Conservation (phyloP, 441 rosid genomes). For the Aleurites moluccanus region DNA sequence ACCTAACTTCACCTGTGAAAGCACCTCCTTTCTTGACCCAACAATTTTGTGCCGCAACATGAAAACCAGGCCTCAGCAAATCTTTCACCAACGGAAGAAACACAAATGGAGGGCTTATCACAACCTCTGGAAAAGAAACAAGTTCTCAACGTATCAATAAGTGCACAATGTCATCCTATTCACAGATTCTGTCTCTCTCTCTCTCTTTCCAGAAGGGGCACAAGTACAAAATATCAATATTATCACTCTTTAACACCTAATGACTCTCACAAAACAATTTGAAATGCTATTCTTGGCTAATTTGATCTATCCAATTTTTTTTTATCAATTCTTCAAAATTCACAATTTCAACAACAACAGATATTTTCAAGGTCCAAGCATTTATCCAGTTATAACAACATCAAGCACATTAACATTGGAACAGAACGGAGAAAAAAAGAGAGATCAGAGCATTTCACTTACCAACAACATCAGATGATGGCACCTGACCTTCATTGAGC, state of each 20-base stretch:
- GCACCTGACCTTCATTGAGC: slow-evolving; percentile 60
- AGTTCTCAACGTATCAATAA: neutral
- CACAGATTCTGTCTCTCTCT: neutral
- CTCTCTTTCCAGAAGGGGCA: neutral
- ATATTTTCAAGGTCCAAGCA: neutral
- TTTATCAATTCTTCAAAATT: neutral
- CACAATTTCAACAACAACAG: neutral
- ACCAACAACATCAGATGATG: slow-evolving; percentile 62
- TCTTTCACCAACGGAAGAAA: slow-evolving; percentile 58
- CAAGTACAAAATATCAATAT: neutral
- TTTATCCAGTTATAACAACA: neutral
- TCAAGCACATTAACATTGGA: neutral
- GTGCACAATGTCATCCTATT: neutral
- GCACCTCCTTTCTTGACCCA: slow-evolving; percentile 81
- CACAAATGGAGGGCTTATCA: slow-evolving; percentile 68
- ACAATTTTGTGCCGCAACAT: slow-evolving; percentile 80
- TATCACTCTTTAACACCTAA: neutral
- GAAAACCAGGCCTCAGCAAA: slow-evolving; percentile 48
- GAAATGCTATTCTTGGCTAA: too few relatives aligned
- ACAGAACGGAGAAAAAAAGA: neutral
- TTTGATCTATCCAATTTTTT: too few relatives aligned
- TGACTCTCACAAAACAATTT: neutral
- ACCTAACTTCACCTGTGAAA: slow-evolving; percentile 69
- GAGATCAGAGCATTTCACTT: slow-evolving; percentile 18
- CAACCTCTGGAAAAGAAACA: slow-evolving; percentile 51